Evolutionary conservation across 139 green algal genomes (phyloP).

Genomic region (Picochlorum costavermella): DNA sequence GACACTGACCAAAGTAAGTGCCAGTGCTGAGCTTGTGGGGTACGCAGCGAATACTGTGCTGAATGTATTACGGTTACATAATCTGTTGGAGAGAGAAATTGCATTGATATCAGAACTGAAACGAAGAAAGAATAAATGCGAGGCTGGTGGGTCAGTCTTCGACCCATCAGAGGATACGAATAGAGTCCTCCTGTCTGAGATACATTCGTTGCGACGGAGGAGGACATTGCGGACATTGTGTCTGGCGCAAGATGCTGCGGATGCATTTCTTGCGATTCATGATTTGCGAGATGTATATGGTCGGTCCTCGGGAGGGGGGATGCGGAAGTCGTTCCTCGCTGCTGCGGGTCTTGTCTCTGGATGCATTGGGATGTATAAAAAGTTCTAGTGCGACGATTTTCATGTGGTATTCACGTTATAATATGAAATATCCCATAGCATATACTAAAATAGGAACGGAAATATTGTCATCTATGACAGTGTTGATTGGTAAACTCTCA

Average conservation of each 20-base stretch:
- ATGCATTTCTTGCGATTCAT: constrained; percentile 25
- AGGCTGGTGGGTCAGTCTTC: neutral
- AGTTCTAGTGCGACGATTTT: constrained; percentile 39
- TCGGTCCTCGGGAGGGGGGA: constrained; percentile 15
- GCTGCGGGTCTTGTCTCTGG: constrained; percentile 59
- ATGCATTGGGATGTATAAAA: constrained; percentile 62
- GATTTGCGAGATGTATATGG: constrained; percentile 33
- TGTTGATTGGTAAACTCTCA: constrained; percentile 78
- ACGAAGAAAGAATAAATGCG: constrained; percentile 14
- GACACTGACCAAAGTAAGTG: constrained; percentile 39
- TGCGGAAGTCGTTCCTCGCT: constrained; percentile 37
- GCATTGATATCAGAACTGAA: constrained; percentile 32
- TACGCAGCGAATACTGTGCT: constrained; percentile 41
- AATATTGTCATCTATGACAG: constrained; percentile 85
- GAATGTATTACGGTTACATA: constrained; percentile 4
- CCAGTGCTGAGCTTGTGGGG: constrained; percentile 59
- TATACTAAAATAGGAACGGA: constrained; percentile 64
- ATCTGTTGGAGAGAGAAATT: constrained; percentile 37
- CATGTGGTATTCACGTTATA: neutral
- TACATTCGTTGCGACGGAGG: constrained; percentile 22
- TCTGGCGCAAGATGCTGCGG: constrained; percentile 64
- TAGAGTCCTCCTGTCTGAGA: constrained; percentile 32
- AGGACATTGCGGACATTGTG: constrained; percentile 47
- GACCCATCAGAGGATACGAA: neutral
- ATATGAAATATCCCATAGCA: constrained; percentile 21